These are phyloP conservation scores for Dipteronia sinensis DNA, from an alignment of 345 rosid genomes.

Conservation along the genomic window DNA sequence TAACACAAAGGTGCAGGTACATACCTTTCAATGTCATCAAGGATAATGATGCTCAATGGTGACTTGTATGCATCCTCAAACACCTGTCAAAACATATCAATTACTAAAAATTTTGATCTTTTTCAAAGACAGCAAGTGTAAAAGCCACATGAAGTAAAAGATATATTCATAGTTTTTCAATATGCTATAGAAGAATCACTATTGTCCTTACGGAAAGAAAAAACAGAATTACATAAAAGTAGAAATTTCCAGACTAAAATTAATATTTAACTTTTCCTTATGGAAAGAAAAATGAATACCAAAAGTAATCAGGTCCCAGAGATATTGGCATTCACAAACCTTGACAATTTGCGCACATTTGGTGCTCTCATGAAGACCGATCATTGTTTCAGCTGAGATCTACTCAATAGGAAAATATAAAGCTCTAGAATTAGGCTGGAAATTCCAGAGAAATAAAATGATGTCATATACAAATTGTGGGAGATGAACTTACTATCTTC, in stretches of 20 bases:
- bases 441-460: background rate
- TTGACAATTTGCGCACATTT: constrained; percentile 92
- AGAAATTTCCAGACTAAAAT: background rate
- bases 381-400: constrained; percentile 96
- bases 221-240: background rate
- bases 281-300: background rate
- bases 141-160: constrained; percentile 24
- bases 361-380: constrained; percentile 95
- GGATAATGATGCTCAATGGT: constrained; percentile 91
- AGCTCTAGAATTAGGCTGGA: background rate
- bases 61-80: constrained; percentile 99
- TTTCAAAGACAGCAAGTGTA: constrained; percentile 2
- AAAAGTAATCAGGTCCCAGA: background rate
- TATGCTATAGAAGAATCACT: background rate
- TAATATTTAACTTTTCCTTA: background rate
- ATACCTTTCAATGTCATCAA: constrained; percentile 97
- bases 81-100: constrained; percentile 46
- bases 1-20: constrained; percentile 3
- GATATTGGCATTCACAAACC: constrained; percentile 45
- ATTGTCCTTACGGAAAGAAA: background rate
- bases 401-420: constrained; percentile 29
- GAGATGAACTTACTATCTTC: constrained; percentile 73
- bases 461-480: background rate
- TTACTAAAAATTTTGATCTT: constrained; percentile 7
- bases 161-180: constrained; percentile 3